Base-by-base conservation (phyloP, 257 asterid species). In the Capsicum baccatum region DNA sequence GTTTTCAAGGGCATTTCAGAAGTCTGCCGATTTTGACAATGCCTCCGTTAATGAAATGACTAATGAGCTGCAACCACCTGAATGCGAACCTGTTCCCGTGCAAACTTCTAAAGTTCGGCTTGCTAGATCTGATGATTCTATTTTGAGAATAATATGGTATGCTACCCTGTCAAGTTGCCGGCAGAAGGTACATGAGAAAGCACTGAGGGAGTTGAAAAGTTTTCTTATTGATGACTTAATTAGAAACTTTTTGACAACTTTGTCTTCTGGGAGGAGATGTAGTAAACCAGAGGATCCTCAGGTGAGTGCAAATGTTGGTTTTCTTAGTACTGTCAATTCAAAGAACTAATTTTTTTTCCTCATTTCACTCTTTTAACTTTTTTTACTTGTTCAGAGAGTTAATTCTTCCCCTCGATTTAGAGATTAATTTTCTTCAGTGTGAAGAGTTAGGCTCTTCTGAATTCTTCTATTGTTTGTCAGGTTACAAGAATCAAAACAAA, bases 11-110 rank as follows among this genome's bases (percentile, higher is more conserved):
- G 87, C 76, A 76, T 93, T 95, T 87, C 88, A 88, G 88, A 93
- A 89, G 56, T 87, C 92, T 16, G 62, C 85, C 68, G 92, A 92
- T 87, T 86, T 85, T 67, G 86, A 86, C 81, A 90, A 90, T 86
- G 83, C 79, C 83, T 50, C 85, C 74, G 62, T 64, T 73, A 63
- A 58, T 87, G 88, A 88, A 68, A 88, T 86, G 87, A 71, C 73
- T 82, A 89, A 91, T 89, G 97, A 90, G 87, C 81, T 95, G 89
- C 90, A 88, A 80, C 98, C 98, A 55, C 83, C 89, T 84, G 86
- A 87, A 83, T 87, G 86, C 66, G 91, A 87, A 86, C 83, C 55
- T 80, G 85, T 88, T 86, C 85, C 89, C 62, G 91, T 91, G 54
- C 91, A 86, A 73, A 85, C 68, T 74, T 67, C 67, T 81, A 85